Base-by-base conservation (phyloP, 805 yeast genomes). In the Blastobotrys terrestris region DNA sequence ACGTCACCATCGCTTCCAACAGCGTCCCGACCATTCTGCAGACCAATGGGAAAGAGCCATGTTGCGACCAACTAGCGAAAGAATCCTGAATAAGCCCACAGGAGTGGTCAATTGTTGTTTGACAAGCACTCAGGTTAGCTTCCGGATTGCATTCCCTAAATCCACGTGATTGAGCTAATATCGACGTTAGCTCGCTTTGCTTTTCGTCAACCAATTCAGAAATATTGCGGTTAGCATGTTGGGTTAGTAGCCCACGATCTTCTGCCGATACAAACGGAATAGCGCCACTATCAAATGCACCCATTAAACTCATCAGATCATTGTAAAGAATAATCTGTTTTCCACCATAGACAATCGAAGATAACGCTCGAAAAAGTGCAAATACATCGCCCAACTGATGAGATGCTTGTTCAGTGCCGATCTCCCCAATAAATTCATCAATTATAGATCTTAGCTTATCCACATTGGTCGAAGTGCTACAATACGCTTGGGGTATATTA, bases 1-100 rank as follows among this genome's bases (percentile, higher is more conserved):
- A 40, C 3, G 56, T 55, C 2, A 63, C 64, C 1, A 60, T 50
- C n/a, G 53, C 56, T 52, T 69, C 71, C 13, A 60, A 47, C 42
- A 63, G 31, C 3, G 53, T 41, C 1, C 63, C 64, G 5, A 55
- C 20, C 49, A 63, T 46, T 15, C 48, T 45, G 16, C 47, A 26
- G 6, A 50, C 55, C 5, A 51, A 52, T 2, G 55, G 41, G 31
- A 46, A 41, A 1, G 58, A 46, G 7, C 56, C 53, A 39, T 50
- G 53, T 21, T 52, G 50, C 39, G 19, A 35, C 60, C 60, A 54
- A 14, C 51, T 58, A 5, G 43, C 51, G 13, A 44, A 48, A 2
- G 40, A 20, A n/a, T 41, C 44, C 5, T 46, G 19, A 7, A 61
- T 48, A n/a, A 50, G 41, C n/a, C 53, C 39, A 20, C 52, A 47